Evolutionary conservation across 495 filamentous ascomycete genomes (phyloP), one percentile per base, ranked within the genome.

Genomic region (Cenococcum geophilum): DNA sequence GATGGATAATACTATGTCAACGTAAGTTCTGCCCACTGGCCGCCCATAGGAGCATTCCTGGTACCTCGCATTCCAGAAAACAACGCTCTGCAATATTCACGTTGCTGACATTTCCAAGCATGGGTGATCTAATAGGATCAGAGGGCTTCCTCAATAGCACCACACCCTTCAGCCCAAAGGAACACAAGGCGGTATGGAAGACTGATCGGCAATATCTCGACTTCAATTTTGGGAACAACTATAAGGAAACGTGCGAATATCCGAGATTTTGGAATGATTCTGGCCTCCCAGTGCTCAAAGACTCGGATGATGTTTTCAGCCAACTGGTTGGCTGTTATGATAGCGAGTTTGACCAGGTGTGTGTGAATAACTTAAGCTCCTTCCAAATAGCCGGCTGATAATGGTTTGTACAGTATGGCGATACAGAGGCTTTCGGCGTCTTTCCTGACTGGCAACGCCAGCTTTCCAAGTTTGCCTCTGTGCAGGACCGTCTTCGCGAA

Each of bases 381-480:
- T 56, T 18, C 34, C 4, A 37, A 56, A 34, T 12, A 14, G 6
- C 53, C 27, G 2, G 1, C 53, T 56, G 20, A 56, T 22, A 36
- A 37, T 56, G 34, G 1, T 14, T 14, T 45, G 2, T 4, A 45
- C 18, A 45, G 60, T 88, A 85, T 57, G 86, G 85, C 42, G 84
- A 87, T 64, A 81, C 81, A 21, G 83, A 85, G 67, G 82, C 85
- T 12, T 87, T 88, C 61, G 86, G 85, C 59, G 81, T 84, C 32
- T 86, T 76, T 55, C 84, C 83, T 1, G 84, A 87, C 63, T 89
- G 83, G 81, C 74, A 86, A 66, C 76, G 80, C 65, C 80, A 89
- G 71, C 75, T 89, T 49, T 81, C 86, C 9, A 89, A 89, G 63
- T 89, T 89, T 70, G 84, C 85, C 37, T 88, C 81, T 32, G 86